Conservation (phyloP, 371 early-diverging fungal genomes). For the Rhizomucor miehei region DNA sequence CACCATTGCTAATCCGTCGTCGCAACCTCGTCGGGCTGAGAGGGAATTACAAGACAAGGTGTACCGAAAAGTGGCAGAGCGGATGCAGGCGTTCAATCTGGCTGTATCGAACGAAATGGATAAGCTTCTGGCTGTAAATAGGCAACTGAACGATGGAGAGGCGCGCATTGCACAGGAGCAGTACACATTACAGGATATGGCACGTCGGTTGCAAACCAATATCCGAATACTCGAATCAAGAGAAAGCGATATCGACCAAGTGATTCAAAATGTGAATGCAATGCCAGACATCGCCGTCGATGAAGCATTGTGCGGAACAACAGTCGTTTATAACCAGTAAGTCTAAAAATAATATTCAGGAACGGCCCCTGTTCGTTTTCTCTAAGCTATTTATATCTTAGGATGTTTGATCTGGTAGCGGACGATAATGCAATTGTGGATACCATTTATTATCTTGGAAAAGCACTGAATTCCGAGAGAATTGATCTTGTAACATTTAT, state of each 20-base stretch:
- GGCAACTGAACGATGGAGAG: slow-evolving; percentile 68
- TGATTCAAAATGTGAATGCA: slow-evolving; percentile 45
- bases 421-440: slow-evolving; percentile 92
- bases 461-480: slow-evolving; percentile 71
- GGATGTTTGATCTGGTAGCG: slow-evolving; percentile 80
- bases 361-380: too few relatives aligned
- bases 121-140: slow-evolving; percentile 47
- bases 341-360: slow-evolving; percentile 1
- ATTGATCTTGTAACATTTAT: slow-evolving; percentile 68
- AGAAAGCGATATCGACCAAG: slow-evolving; percentile 52
- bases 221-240: slow-evolving; percentile 55
- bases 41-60: slow-evolving; percentile 23
- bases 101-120: slow-evolving; percentile 57
- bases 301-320: slow-evolving; percentile 64
- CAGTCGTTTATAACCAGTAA: slow-evolving; percentile 80
- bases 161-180: slow-evolving; percentile 55
- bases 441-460: slow-evolving; percentile 78
- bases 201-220: slow-evolving; percentile 57
- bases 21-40: slow-evolving; percentile 7
- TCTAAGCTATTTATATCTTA: slow-evolving; percentile 16
- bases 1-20: slow-evolving; percentile 19
- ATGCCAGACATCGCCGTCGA: slow-evolving; percentile 70
- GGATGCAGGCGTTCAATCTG: slow-evolving; percentile 44
- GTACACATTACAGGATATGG: slow-evolving; percentile 47
- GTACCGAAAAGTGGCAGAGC: slow-evolving; percentile 41